Base-by-base conservation (phyloP, 2,329 filamentous ascomycete genomes). In the Colletotrichum tofieldiae region DNA sequence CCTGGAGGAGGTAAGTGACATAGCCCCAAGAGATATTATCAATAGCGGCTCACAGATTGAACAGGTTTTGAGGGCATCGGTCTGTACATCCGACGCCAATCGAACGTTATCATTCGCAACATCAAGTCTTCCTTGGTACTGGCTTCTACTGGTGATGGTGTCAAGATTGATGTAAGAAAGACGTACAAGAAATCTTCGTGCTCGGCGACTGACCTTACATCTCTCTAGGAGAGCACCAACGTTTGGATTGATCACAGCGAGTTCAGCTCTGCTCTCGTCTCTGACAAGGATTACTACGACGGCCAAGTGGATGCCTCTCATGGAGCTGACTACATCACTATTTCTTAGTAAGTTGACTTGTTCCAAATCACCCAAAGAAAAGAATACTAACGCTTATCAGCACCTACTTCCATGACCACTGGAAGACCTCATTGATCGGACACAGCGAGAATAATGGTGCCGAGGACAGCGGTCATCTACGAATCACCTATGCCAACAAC, bases 401-500 rank as follows among this genome's bases (percentile, higher is more conserved):
- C 77, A 82, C 78, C 29, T 82, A 82, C 54, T 80, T 86, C 70
- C 82, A 84, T 66, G 71, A 80, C 69, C 88, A 91, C 86, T 91
- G 84, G 83, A 92, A 91, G 80, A 88, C 85, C n/a, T 88, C 86
- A 0, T 83, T 91, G 18, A 82, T 92, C 64, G 90, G 89, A 7
- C 89, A 92, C 84, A 88, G 86, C 8, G 88, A 92, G 81, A 86
- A 77, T 79, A 91, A 91, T 79, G 82, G 76, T 7, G 82, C 78
- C 41, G 89, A 91, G 75, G 90, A 92, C 77, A 87, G 78, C 2
- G 90, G 90, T 69, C 84, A 88, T 75, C 81, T 92, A 20, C 86
- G 82, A 74, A 82, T 92, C 29, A 92, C 90, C 32, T 90, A 90
- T 77, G 84, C 85, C 79, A 87, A 90, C 81, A 92, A 92, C 85